These are phyloP conservation scores for Cajanus cajan DNA, from an alignment of 306 rosid genomes.

Conservation along the genomic window DNA sequence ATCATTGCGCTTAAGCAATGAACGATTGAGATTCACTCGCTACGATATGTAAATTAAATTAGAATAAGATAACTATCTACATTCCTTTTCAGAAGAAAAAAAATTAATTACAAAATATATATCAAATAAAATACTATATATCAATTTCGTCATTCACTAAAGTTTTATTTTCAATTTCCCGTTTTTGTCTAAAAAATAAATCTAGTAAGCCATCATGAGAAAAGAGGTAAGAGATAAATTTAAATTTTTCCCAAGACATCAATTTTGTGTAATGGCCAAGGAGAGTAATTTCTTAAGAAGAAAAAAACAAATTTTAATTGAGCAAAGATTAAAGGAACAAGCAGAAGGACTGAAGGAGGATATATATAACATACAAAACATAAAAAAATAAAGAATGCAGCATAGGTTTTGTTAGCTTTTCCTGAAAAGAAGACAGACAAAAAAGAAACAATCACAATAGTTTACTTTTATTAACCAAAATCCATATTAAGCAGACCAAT, in stretches of 20 bases:
- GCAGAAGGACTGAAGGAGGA: not conserved
- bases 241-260: not conserved
- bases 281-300: not conserved
- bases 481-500: not conserved
- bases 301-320: not conserved
- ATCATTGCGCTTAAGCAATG: not conserved
- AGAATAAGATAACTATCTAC: not conserved
- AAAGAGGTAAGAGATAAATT: not conserved
- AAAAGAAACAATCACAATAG: not conserved
- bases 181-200: not conserved
- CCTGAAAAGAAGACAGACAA: not conserved
- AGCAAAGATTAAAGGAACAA: not conserved
- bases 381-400: not conserved
- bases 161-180: not conserved
- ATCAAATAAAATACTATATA: not conserved
- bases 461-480: not conserved
- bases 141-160: not conserved
- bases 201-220: not conserved
- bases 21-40: not conserved
- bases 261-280: not conserved
- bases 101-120: not conserved
- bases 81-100: not conserved
- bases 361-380: not conserved
- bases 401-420: not conserved
- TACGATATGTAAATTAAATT: not conserved